A percentile compares a stretch with the other conserved stretches of the same genome.
phyloP scores from a whole-genome alignment of 129 eudicot genomes.

The Tagetes patula region DNA sequence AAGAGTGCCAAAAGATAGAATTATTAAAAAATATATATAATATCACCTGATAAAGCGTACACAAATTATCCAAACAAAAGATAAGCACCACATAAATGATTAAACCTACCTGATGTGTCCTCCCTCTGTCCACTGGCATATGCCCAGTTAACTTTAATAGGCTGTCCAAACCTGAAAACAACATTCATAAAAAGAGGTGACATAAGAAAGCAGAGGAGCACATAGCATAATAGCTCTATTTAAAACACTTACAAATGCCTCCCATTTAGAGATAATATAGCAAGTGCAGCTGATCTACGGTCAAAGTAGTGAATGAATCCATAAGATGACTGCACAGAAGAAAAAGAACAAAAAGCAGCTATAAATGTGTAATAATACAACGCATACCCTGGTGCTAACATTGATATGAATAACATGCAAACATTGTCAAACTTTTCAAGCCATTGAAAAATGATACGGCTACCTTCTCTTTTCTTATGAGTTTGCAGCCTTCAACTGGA shows the following conservation, averaged over 20 bases:
- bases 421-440: neutral
- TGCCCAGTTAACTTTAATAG: constrained; percentile 98
- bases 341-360: neutral
- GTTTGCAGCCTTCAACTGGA: constrained; percentile 86
- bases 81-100: neutral
- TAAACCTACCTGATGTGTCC: constrained; percentile 76
- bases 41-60: neutral
- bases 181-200: constrained; percentile 18
- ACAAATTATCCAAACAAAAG: constrained; percentile 1
- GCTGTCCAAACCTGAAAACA: constrained; percentile 88
- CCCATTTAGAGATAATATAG: constrained; percentile 81
- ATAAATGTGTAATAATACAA: constrained; percentile 24
- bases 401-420: constrained; percentile 13
- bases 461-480: constrained; percentile 89
- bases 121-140: constrained; percentile 96
- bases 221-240: neutral
- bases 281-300: constrained; percentile 90
- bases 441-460: neutral
- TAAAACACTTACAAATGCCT: constrained; percentile 80
- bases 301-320: constrained; percentile 90
- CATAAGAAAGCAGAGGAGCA: constrained; percentile 1
- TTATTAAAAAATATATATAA: neutral
- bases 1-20: constrained; percentile 25
- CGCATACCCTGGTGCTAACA: neutral
- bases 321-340: constrained; percentile 80